Base-by-base conservation (phyloP, 306 rosid genomes). In the Cucurbita maxima region DNA sequence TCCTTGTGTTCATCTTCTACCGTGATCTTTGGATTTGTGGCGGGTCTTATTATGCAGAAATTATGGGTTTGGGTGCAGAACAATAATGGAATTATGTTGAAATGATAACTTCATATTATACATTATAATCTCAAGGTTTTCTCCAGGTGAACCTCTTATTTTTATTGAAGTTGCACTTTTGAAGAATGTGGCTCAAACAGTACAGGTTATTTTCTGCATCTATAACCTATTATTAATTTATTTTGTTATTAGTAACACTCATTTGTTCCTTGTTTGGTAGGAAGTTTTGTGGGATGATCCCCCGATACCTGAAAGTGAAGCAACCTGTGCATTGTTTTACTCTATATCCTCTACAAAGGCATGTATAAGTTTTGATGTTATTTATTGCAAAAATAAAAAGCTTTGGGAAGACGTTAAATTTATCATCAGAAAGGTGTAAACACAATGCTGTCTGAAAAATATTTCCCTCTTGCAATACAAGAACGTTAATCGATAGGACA, bases 291-390 rank as follows among this genome's bases (percentile, higher is more conserved):
- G 96, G 98, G 96, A 93, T 72, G 87, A 82, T 76, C 98, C 98
- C 73, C 98, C 96, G 51, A 88, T 79, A 75, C 81, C 87, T 18
- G 98, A 93, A 79, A 75, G 75, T 72, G 89, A 93, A 86, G 97
- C 98, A 76, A 86, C 88, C 10, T 84, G 98, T 80, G 98, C 98
- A 66, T 75, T 93, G 84, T 93, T 93, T 76, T 93, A 93, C 83
- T 93, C 98, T 60, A 93, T 93, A 83, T 93, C 98, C 57, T 87
- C 98, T 78, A 90, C 98, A 77, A 96, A 93, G 98, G 98, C 90
- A 74, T 78, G 83, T 57, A 69, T 61, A 30, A 25, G 14, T 76
- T 76, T 44, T 20, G 51, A 18, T 62, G 11, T 47, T 34, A 58
- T 54, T 8, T 52, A 18, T 25, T 68, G 45, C 36, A 52, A 79